Evolutionary conservation across 2,329 filamentous ascomycete species (phyloP), one percentile per base, ranked within the genome.

Genomic region (Hypomyces perniciosus): DNA sequence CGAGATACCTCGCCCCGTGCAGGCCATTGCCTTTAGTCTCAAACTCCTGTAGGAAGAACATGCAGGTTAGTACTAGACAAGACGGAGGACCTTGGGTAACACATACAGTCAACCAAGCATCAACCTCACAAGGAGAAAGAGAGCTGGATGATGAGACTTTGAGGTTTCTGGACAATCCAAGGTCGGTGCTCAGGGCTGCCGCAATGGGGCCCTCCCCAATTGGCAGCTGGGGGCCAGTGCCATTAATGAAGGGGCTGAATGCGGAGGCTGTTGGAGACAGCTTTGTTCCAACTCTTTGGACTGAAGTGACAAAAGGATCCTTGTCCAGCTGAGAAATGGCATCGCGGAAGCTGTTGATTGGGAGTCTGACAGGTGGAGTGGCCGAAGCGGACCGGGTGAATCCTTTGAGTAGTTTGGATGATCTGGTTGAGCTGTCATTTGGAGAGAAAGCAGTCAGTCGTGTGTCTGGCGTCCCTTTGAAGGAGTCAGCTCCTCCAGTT

Each of bases 371-470:
- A 30, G 63, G 55, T 26, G 59, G 53, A 26, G 58, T 57, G 8
- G 69, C 66, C n/a, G 65, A 59, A 20, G 62, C 52, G 31, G 59
- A 60, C 9, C 63, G 53, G 38, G 57, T 61, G 37, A 72, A 58
- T 7, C 63, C 59, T 29, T 69, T 67, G 12, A 68, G 56, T 13
- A 65, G 57, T 52, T 68, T 70, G 12, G 66, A 65, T 20, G 74
- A 73, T 56, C 74, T 75, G 35, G 68, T 66, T 10, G 75, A 74
- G 46, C 66, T 51, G 38, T 81, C 79, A 12, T 81, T 78, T 0
- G 83, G 82, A 4, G 83, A 86, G 61, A 86, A 85, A 5, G 77
- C 69, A 5, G 83, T 84, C 39, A 84, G 57, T 45, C 77, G 78
- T 6, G 83, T 85, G 52, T 85, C 81, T 0, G 84, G 84, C 5